Evolutionary conservation across 768 basidiomycete species (phyloP).

Genomic region (Mycena crocata): DNA sequence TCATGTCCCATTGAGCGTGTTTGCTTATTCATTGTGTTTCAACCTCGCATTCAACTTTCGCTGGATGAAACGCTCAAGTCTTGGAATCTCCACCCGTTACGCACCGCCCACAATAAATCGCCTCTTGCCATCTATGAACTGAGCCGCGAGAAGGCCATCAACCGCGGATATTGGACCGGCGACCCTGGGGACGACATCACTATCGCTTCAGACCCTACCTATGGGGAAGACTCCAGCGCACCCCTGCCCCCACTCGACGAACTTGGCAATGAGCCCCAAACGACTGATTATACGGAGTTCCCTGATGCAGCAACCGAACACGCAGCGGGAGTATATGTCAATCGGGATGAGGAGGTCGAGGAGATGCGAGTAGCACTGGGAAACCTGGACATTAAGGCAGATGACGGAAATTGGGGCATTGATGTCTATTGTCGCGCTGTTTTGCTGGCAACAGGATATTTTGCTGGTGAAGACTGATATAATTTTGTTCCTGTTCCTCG

Average conservation of each 20-base stretch:
- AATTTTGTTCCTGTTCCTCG: too few relatives aligned
- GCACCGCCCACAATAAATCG: not conserved
- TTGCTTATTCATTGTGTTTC: conserved; percentile 41
- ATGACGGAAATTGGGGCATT: conserved; percentile 40
- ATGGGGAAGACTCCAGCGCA: conserved; percentile 21
- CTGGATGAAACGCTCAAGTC: conserved; percentile 37
- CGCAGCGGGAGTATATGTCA: conserved; percentile 20
- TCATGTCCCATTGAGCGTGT: conserved; percentile 30
- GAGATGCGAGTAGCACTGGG: conserved; percentile 17
- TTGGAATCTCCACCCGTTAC: conserved; percentile 46
- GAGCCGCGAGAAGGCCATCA: conserved; percentile 38
- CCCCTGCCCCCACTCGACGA: conserved; percentile 27
- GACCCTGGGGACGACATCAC: conserved; percentile 37
- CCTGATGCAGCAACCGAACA: conserved; percentile 6
- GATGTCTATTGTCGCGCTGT: conserved; percentile 29
- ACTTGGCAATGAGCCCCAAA: not conserved
- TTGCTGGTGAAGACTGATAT: too few relatives aligned
- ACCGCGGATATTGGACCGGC: conserved; percentile 39
- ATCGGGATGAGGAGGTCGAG: conserved; percentile 30
- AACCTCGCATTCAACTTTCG: conserved; percentile 41
- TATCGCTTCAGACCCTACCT: conserved; percentile 6
- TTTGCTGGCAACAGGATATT: not conserved
- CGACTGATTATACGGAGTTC: not conserved
- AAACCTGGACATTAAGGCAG: conserved; percentile 29
- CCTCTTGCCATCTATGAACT: conserved; percentile 40